Conservation (phyloP, 1,139 yeast species). For the Geotrichum fermentans region DNA sequence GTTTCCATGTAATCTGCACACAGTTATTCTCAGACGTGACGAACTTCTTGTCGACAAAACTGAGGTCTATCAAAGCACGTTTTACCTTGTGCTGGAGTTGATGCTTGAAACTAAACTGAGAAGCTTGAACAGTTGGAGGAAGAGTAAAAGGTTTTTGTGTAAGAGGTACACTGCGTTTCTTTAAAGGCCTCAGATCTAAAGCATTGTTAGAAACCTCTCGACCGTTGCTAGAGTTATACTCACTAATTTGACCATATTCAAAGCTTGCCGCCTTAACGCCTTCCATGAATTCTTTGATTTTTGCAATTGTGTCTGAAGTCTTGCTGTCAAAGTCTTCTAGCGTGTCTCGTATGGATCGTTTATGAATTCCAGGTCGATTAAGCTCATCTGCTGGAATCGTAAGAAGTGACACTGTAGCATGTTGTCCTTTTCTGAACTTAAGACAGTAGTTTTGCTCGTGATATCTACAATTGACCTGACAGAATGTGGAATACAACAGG, state of each 20-base stretch:
- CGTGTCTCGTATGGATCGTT: conserved; percentile 3
- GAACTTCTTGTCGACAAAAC: conserved; percentile 10
- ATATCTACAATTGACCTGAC: conserved; percentile 26
- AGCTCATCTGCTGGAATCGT: conserved; percentile 8
- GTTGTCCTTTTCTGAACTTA: conserved; percentile 19
- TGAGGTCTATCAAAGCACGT: conserved; percentile 2
- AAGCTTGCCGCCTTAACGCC: conserved; percentile 3
- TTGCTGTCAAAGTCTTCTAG: conserved; percentile 7
- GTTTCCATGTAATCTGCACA: conserved; percentile 28
- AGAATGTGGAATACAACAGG: conserved; percentile 27
- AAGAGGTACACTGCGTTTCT: too few relatives aligned
- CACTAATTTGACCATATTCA: neutral
- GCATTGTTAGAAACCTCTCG: neutral
- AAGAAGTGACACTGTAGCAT: conserved; percentile 17
- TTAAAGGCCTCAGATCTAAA: too few relatives aligned
- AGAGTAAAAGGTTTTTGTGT: too few relatives aligned
- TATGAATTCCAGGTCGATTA: neutral
- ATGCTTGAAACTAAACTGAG: too few relatives aligned
- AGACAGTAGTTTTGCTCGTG: conserved; percentile 29
- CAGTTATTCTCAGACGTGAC: conserved; percentile 22
- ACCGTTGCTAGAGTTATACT: neutral
- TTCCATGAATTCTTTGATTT: conserved; percentile 8
- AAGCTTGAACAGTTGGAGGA: too few relatives aligned
- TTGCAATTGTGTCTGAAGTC: conserved; percentile 1
- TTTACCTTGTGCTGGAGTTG: neutral